phyloP scores from a whole-genome alignment of 768 basidiomycete species.

The Boletus sp. region DNA sequence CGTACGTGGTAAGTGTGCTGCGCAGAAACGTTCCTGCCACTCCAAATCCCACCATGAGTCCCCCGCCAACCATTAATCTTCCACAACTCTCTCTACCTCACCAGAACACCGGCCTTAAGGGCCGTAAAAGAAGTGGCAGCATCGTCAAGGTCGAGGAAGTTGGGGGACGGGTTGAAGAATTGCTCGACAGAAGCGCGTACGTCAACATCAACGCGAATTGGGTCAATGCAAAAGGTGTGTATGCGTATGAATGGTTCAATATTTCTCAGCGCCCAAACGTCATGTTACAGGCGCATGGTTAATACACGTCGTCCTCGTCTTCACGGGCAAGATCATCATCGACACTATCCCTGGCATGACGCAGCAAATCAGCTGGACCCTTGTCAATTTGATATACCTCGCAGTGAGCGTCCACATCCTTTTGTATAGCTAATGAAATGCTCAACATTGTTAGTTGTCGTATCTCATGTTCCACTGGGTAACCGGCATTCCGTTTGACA shows the following conservation, averaged over 20 bases:
- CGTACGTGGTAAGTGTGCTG: not conserved
- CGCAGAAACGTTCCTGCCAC: not conserved
- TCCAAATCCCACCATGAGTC: slow-evolving; percentile 38
- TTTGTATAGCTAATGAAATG: not conserved
- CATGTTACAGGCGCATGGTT: slow-evolving; percentile 85
- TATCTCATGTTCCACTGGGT: slow-evolving; percentile 99
- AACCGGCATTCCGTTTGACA: slow-evolving; percentile 94
- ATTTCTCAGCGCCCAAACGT: slow-evolving; percentile 1
- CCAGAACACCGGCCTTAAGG: slow-evolving; percentile 33
- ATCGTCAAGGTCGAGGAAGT: slow-evolving; percentile 85
- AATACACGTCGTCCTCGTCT: slow-evolving; percentile 92
- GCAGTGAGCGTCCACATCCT: slow-evolving; percentile 50
- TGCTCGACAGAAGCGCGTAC: slow-evolving; percentile 76
- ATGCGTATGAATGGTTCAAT: slow-evolving; percentile 4
- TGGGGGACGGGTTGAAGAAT: slow-evolving; percentile 68
- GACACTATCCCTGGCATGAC: slow-evolving; percentile 94
- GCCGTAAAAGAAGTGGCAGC: slow-evolving; percentile 63
- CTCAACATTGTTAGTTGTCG: slow-evolving; percentile 57
- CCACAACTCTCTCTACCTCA: slow-evolving; percentile 40
- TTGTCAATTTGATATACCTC: slow-evolving; percentile 88
- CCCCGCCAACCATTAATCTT: slow-evolving; percentile 53
- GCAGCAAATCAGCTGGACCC: slow-evolving; percentile 92
- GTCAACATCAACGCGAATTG: slow-evolving; percentile 87
- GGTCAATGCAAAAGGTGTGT: slow-evolving; percentile 87
- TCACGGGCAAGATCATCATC: slow-evolving; percentile 85